Percentiles rank a stretch among this genome's conserved stretches.
These are phyloP conservation scores for Linum lewisii DNA, from an alignment of 345 rosid genomes.

Conservation along the genomic window DNA sequence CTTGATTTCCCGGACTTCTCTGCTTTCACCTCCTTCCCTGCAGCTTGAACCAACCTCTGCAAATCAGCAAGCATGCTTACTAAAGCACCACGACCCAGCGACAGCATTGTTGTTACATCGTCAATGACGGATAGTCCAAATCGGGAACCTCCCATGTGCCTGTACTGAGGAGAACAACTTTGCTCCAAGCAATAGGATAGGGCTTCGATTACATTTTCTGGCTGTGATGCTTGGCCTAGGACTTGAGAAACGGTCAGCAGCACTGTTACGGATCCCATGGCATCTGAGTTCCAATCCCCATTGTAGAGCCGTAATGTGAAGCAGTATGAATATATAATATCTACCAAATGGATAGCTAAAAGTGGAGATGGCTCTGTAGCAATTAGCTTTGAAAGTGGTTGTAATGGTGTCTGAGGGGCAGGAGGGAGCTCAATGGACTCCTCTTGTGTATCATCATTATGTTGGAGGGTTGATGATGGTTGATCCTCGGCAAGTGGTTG, in stretches of 20 bases:
- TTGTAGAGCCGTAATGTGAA: conserved; percentile 76
- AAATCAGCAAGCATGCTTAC: conserved; percentile 66
- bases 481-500: conserved; percentile 33
- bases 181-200: conserved; percentile 60
- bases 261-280: conserved; percentile 50
- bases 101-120: conserved; percentile 43
- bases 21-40: conserved; percentile 34
- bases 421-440: conserved; percentile 42
- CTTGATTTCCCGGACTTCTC: conserved; percentile 31
- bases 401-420: conserved; percentile 60
- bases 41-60: conserved; percentile 53
- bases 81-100: conserved; percentile 48
- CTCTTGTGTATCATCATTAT: too few relatives aligned
- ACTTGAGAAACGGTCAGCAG: conserved; percentile 52
- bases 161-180: conserved; percentile 67
- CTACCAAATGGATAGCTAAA: conserved; percentile 59
- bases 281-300: conserved; percentile 80
- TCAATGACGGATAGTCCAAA: conserved; percentile 57
- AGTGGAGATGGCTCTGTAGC: conserved; percentile 63
- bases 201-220: conserved; percentile 53
- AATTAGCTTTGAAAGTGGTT: conserved; percentile 46
- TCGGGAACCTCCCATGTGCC: conserved; percentile 56
- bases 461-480: conserved; percentile 15
- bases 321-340: conserved; percentile 63
- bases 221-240: conserved; percentile 55